A percentile compares a stretch with the other conserved stretches of the same genome.
phyloP scores from a whole-genome alignment of 139 green algal species.

The Chlamydomonas incerta region DNA sequence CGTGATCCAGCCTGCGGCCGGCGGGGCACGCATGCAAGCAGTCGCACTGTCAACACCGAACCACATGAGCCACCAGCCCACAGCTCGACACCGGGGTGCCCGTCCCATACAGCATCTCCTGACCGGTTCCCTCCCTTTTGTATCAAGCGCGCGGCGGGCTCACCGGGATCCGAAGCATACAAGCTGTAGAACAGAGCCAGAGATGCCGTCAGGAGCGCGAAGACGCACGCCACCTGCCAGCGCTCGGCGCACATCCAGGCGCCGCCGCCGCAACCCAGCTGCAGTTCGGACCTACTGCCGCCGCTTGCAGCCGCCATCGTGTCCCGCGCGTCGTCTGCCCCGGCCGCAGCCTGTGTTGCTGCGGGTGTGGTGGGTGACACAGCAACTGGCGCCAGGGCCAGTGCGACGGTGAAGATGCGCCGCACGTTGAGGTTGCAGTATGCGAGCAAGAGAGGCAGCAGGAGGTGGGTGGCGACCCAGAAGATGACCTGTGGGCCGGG shows the following conservation, averaged over 20 bases:
- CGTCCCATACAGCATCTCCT: too few relatives aligned
- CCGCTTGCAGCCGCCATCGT: too few relatives aligned
- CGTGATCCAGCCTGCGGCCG: slow-evolving; percentile 2
- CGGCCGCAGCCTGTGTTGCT: too few relatives aligned
- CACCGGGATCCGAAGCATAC: slow-evolving; percentile 31
- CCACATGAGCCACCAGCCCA: too few relatives aligned
- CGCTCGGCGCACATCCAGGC: background rate
- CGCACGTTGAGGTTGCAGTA: background rate
- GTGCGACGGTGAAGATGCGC: background rate
- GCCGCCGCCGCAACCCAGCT: background rate
- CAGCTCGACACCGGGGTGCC: too few relatives aligned
- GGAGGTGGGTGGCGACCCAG: background rate
- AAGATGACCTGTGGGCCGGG: background rate
- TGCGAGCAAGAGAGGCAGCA: background rate
- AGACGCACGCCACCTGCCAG: background rate
- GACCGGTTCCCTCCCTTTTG: too few relatives aligned
- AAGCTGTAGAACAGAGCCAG: background rate
- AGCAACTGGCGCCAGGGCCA: background rate
- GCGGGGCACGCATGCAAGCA: background rate
- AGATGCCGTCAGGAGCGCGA: background rate
- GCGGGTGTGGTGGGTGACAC: too few relatives aligned
- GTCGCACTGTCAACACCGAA: background rate
- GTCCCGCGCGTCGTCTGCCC: background rate
- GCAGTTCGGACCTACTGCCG: background rate
- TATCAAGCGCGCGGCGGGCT: too few relatives aligned